These are phyloP conservation scores for Exophiala sp. DNA, from an alignment of 2,329 filamentous ascomycete genomes.

Conservation along the genomic window DNA sequence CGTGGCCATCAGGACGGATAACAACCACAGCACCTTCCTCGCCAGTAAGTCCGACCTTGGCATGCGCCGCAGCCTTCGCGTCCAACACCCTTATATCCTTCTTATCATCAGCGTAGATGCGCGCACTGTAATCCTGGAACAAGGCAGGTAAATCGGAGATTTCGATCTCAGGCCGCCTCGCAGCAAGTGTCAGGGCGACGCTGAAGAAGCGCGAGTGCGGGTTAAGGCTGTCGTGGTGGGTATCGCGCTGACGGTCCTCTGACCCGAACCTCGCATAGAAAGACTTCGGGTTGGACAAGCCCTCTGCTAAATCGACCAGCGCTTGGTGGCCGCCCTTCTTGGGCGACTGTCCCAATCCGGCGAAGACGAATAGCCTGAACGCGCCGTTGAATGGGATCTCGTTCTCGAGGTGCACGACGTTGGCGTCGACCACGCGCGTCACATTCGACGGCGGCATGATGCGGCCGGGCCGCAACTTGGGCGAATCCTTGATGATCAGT, in stretches of 20 bases:
- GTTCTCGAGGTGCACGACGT: conserved; percentile 85
- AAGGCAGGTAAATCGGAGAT: conserved; percentile 68
- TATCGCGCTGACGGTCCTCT: conserved; percentile 55
- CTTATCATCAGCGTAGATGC: conserved; percentile 82
- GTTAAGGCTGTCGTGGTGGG: conserved; percentile 77
- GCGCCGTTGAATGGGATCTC: conserved; percentile 84
- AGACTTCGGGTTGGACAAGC: conserved; percentile 62
- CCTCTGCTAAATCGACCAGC: conserved; percentile 65
- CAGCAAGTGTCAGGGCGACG: conserved; percentile 70
- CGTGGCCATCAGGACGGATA: conserved; percentile 82
- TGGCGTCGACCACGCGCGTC: conserved; percentile 82
- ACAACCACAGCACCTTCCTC: conserved; percentile 69
- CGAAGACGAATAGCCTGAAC: conserved; percentile 83
- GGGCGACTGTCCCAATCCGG: conserved; percentile 62
- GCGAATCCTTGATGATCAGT: conserved; percentile 60
- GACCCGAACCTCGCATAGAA: conserved; percentile 62
- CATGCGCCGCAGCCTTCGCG: conserved; percentile 71
- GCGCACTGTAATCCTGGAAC: conserved; percentile 72
- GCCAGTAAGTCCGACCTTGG: conserved; percentile 70
- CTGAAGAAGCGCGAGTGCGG: conserved; percentile 82
- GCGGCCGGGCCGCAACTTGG: conserved; percentile 68
- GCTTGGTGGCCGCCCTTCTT: conserved; percentile 47
- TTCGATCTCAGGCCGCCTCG: conserved; percentile 65
- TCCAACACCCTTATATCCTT: conserved; percentile 67
- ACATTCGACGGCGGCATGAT: conserved; percentile 76